These are phyloP conservation scores for Globisporangium abappressorium DNA, from an alignment of 352 stramenopile genomes.

Conservation along the genomic window DNA sequence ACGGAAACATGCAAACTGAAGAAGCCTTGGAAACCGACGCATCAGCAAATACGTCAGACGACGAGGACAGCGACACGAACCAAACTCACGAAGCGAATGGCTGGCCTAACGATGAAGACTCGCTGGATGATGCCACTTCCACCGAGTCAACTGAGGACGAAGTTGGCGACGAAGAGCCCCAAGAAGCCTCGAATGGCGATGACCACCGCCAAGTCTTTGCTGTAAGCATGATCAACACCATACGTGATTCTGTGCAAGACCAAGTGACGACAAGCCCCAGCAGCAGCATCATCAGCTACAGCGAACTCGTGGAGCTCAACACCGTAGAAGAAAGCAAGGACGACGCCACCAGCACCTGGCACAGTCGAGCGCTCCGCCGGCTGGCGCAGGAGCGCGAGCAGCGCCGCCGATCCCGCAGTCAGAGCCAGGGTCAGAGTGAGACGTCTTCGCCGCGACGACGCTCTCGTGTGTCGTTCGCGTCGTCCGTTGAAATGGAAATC, in stretches of 20 bases:
- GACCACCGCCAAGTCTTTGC: neutral
- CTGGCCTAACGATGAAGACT: neutral
- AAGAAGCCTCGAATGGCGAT: neutral
- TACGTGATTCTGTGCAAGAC: neutral
- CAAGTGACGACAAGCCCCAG: neutral
- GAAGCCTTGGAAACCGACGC: neutral
- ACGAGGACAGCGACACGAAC: neutral
- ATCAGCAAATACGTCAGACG: neutral
- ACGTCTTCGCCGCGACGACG: neutral
- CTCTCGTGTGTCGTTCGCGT: constrained; percentile 14
- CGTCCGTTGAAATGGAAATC: constrained; percentile 7
- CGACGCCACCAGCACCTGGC: constrained; percentile 24
- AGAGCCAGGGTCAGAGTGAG: constrained; percentile 1
- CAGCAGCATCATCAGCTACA: constrained; percentile 24
- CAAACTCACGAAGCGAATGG: too few relatives aligned
- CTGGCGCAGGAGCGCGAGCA: constrained; percentile 39
- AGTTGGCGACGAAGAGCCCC: neutral
- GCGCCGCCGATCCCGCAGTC: constrained; percentile 7
- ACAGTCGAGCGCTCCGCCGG: constrained; percentile 32
- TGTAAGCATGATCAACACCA: neutral
- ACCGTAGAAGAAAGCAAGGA: constrained; percentile 15
- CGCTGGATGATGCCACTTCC: neutral
- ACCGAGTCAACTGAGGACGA: neutral
- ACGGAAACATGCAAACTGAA: neutral
- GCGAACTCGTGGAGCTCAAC: constrained; percentile 34